Conservation (phyloP, 208 protist species). For the Crithidia thermophila region DNA sequence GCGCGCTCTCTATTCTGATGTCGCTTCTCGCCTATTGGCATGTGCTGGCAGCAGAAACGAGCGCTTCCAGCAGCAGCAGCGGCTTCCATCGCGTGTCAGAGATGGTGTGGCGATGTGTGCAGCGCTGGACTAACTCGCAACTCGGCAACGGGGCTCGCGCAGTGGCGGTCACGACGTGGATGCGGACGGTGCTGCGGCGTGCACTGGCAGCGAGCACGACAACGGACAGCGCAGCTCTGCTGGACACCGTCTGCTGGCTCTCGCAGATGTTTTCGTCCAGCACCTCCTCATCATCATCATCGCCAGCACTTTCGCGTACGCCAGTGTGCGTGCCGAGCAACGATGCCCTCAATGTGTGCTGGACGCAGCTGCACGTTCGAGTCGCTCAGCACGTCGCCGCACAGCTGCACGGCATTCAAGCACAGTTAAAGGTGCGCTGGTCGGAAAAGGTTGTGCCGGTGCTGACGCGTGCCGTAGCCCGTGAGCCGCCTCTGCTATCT, state of each 20-base stretch:
- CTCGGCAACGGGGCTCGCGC: neutral
- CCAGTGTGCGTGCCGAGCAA: neutral
- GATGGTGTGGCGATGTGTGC: slow-evolving; percentile 23
- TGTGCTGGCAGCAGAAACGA: neutral
- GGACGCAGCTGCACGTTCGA: slow-evolving; percentile 20
- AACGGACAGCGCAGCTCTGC: neutral
- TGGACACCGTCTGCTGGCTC: neutral
- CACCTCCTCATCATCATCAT: neutral
- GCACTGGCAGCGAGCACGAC: neutral
- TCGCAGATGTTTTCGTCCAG: neutral
- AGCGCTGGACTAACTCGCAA: neutral
- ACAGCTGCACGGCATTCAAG: slow-evolving; percentile 1
- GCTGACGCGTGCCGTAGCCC: slow-evolving; percentile 19
- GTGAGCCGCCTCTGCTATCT: slow-evolving; percentile 30
- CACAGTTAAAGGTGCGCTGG: slow-evolving; percentile 11
- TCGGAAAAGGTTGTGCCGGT: slow-evolving; percentile 8
- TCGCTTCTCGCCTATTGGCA: slow-evolving; percentile 33
- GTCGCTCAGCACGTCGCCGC: slow-evolving; percentile 4
- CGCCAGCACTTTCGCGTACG: too few relatives aligned
- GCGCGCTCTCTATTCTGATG: slow-evolving; percentile 18
- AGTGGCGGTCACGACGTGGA: slow-evolving; percentile 3
- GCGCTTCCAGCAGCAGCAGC: neutral
- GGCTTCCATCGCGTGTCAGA: neutral
- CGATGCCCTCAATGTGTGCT: slow-evolving; percentile 7
- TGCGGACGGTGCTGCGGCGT: slow-evolving; percentile 21